Evolutionary conservation across 306 rosid genomes (phyloP).

Genomic region (Gleditsia sinensis): DNA sequence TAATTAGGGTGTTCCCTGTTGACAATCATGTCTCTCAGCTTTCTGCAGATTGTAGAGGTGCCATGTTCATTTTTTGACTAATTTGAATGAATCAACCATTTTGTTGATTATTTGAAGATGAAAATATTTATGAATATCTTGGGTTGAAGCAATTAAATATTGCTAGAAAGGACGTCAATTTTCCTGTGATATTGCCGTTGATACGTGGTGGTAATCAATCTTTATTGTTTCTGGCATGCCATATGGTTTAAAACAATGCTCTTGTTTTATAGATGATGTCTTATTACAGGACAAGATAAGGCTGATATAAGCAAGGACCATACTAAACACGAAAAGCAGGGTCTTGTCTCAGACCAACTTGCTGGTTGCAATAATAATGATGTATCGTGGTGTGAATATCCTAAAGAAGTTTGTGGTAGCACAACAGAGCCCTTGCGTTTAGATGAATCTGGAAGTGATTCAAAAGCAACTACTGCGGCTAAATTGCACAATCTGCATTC

Average conservation of each 20-base stretch:
- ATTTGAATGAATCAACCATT: not conserved
- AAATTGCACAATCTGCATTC: slow-evolving; percentile 25
- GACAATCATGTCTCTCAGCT: not conserved
- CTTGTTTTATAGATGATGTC: slow-evolving; percentile 27
- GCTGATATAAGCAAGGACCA: slow-evolving; percentile 33
- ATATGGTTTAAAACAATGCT: too few relatives aligned
- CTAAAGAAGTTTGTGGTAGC: slow-evolving; percentile 37
- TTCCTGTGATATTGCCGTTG: slow-evolving; percentile 4
- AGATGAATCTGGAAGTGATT: slow-evolving; percentile 36
- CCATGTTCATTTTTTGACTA: not conserved
- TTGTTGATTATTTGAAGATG: not conserved
- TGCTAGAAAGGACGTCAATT: slow-evolving; percentile 3
- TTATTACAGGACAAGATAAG: slow-evolving; percentile 41
- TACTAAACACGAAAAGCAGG: slow-evolving; percentile 24
- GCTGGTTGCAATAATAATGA: slow-evolving; percentile 23
- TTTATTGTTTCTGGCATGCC: slow-evolving; percentile 3
- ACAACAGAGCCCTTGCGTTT: slow-evolving; percentile 35
- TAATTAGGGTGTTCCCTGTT: not conserved
- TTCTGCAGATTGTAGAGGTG: not conserved
- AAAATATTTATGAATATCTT: not conserved
- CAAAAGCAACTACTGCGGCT: slow-evolving; percentile 35
- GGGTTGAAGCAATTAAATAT: slow-evolving; percentile 2
- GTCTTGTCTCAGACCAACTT: slow-evolving; percentile 22
- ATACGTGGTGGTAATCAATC: slow-evolving; percentile 3
- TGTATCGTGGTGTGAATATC: slow-evolving; percentile 22